Conservation (phyloP, 768 basidiomycete genomes). For the Rhodotorula babjevae region DNA sequence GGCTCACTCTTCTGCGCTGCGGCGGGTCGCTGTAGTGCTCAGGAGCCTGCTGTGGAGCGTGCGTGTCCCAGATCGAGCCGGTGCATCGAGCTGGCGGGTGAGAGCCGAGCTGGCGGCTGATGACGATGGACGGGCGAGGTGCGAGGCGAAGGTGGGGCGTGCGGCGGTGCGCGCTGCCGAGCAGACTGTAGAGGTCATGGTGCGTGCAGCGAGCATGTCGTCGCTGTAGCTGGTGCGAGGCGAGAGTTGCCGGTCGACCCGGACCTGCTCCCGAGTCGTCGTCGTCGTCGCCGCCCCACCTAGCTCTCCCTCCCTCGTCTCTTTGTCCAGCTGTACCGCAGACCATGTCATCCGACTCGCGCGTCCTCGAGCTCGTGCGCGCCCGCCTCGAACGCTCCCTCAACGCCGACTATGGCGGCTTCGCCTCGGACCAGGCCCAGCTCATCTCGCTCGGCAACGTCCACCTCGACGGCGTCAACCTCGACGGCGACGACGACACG, state of each 20-base stretch:
- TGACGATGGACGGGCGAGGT: background rate
- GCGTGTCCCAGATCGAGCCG: background rate
- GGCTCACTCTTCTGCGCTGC: slow-evolving; percentile 7
- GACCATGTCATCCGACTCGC: no score
- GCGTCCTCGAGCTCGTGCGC: slow-evolving; percentile 1
- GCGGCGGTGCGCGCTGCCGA: background rate
- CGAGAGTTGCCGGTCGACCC: background rate
- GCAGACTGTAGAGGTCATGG: background rate
- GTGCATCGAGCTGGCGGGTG: background rate
- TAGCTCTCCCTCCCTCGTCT: background rate
- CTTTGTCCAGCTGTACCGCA: background rate
- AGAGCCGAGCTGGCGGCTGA: background rate
- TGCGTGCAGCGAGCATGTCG: background rate
- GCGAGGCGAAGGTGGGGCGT: background rate
- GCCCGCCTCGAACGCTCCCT: slow-evolving; percentile 2
- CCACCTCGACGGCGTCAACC: slow-evolving; percentile 6
- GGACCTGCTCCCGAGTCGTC: no score
- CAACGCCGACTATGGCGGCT: background rate
- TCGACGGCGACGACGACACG: slow-evolving; percentile 14
- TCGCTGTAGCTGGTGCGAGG: no score
- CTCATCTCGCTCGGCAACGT: slow-evolving; percentile 6
- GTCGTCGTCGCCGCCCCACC: background rate
- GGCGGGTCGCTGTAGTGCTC: background rate
- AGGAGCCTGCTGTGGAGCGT: background rate
- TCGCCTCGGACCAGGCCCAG: background rate